Evolutionary conservation across 2,329 filamentous ascomycete genomes (phyloP), one percentile per base, ranked within the genome.

Genomic region (Monosporascus sp.): DNA sequence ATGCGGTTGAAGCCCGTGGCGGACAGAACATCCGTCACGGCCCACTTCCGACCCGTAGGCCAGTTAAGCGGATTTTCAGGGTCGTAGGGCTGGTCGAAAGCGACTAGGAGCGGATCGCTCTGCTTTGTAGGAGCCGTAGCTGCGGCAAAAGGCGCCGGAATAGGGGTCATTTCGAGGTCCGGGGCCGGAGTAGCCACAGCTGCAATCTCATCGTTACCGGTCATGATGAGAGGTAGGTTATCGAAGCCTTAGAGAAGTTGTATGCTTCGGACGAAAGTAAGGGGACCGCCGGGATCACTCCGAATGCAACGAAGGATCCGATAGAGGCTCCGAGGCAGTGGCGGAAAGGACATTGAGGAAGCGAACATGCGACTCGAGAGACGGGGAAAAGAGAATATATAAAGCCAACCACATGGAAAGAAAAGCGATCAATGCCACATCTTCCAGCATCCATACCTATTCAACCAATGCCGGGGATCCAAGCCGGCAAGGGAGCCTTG

Each of bases 1-100:
- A 80, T 78, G 9, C 75, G 74, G 45, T 77, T 78, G 58, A 81
- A 79, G 7, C 76, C 77, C 0, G 75, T 76, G 3, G 73, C 72
- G 0, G 77, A 79, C 1, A 80, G 68, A 3, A 78, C 71, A 48
- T 75, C 63, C 3, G 77, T 81, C 1, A 76, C 74, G 0, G 69
- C 69, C 78, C 78, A 81, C 62, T 80, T 81, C 2, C 64, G 67
- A 2, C 65, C 55, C 0, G 52, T 61, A 0, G 70, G 62, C 74
- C 73, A 77, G 51, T 75, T 62, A 27, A 67, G 63, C 1, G 73
- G 74, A 27, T 76, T 72, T 0, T 70, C 68, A 0, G 61, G 56
- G 2, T 64, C 56, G 24, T 65, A 27, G 22, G 22, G 43, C 22
- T 46, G 43, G 24, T 46, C 14, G 24, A 46, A 46, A 7, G 20